These are phyloP conservation scores for Taiozyma sp. DNA, from an alignment of 1,139 yeast species.

Conservation along the genomic window DNA sequence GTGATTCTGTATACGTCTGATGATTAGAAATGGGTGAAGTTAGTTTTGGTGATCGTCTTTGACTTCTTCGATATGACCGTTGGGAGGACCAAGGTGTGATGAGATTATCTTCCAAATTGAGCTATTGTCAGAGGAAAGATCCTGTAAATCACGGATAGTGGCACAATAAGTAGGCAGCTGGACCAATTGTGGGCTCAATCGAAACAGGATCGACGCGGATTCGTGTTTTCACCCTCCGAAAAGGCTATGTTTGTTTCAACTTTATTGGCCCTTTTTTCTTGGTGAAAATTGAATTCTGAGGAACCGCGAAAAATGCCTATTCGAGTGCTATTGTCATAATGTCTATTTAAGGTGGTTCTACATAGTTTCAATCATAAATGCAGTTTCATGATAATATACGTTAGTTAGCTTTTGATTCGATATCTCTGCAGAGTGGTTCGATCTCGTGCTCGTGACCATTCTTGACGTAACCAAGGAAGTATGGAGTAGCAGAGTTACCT, in stretches of 20 bases:
- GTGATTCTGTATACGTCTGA: neutral
- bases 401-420: conserved; percentile 3
- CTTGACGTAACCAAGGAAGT: conserved; percentile 79
- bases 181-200: neutral
- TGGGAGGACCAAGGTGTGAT: neutral
- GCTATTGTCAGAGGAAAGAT: neutral
- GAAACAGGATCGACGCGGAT: neutral
- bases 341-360: neutral
- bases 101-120: neutral
- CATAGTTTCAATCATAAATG: neutral
- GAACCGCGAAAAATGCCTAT: neutral
- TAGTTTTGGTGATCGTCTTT: neutral
- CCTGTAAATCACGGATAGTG: neutral
- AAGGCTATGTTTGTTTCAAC: neutral
- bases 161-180: neutral
- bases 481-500: conserved; percentile 88
- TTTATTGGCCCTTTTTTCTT: neutral
- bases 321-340: neutral
- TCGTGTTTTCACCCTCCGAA: neutral
- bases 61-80: neutral
- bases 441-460: conserved; percentile 57
- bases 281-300: neutral
- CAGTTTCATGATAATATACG: neutral
- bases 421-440: conserved; percentile 59
- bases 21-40: neutral